Evolutionary conservation across 2,329 filamentous ascomycete species (phyloP).

Genomic region (Trichoderma sp.): DNA sequence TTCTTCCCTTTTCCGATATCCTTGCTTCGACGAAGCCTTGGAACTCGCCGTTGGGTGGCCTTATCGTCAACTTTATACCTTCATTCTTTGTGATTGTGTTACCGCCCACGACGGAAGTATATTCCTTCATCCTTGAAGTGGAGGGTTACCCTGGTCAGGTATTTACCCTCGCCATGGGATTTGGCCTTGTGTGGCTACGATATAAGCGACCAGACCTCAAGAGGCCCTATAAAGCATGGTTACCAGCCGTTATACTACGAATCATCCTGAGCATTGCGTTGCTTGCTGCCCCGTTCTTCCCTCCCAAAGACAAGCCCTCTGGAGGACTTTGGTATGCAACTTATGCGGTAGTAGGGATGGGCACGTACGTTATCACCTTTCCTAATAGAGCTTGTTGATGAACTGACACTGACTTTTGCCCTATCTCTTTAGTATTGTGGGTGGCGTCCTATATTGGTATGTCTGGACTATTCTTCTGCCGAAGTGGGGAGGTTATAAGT

Average conservation of each 20-base stretch:
- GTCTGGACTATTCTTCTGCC: conserved; percentile 63
- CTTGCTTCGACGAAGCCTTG: conserved; percentile 67
- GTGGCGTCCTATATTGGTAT: conserved; percentile 66
- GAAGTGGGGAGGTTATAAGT: conserved; percentile 53
- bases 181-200: conserved; percentile 61
- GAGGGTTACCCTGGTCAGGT: conserved; percentile 67
- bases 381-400: background rate
- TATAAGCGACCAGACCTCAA: conserved; percentile 57
- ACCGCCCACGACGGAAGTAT: conserved; percentile 63
- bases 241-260: conserved; percentile 56
- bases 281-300: conserved; percentile 61
- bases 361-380: conserved; percentile 45
- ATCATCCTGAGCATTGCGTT: conserved; percentile 54
- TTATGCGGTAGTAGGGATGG: conserved; percentile 52
- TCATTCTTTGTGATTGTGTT: conserved; percentile 65
- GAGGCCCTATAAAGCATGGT: conserved; percentile 65
- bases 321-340: conserved; percentile 53
- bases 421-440: conserved; percentile 46
- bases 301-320: conserved; percentile 47
- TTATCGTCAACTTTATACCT: conserved; percentile 67
- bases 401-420: background rate
- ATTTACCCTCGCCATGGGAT: conserved; percentile 54
- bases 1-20: conserved; percentile 61
- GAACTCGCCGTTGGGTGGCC: conserved; percentile 63
- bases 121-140: conserved; percentile 71